Base-by-base conservation (phyloP, 2,329 filamentous ascomycete species). In the Sporothrix brasiliensis region DNA sequence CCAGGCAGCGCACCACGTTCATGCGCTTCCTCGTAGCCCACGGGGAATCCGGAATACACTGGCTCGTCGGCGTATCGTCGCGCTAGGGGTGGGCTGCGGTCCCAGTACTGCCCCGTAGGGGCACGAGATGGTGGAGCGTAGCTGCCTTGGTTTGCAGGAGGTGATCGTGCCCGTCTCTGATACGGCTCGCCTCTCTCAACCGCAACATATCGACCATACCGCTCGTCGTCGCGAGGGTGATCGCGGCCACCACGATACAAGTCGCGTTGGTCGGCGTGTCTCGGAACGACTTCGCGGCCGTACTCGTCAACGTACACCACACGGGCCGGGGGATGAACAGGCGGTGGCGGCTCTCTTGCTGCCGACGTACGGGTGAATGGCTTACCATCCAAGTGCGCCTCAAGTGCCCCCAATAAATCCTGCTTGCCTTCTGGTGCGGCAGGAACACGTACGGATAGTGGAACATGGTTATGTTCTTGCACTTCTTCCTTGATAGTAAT, bases 51-150 rank as follows among this genome's bases (percentile, higher is more conserved):
- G 7, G 44, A 49, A 47, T 79, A 79, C 13, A 74, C 49, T n/a
- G 77, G 70, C 30, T 79, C 75, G 61, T 54, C 67, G 13, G 73
- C 73, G 49, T 75, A 74, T 44, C 74, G 73, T 19, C 27, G 68
- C 3, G 39, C 9, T 4, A 73, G 69, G 30, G 50, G 70, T 9
- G 80, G 76, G 71, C 76, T 79, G 16, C 75, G 77, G 63, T 79
- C 77, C 47, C 75, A 76, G 72, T 79, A 78, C 19, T 50, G 44
- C 27, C 44, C 44, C 21, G 44, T n/a, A 9, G 44, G 27, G 16
- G 5, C 44, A 19, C 41, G 60, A 30, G 61, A 63, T 5, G 21
- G n/a, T 47, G n/a, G n/a, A 9, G 39, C 58, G 11, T 27, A 27
- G 13, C 19, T 19, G 7, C 19, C 54, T 39, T 16, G 16, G 30